Base-by-base conservation (phyloP, 2,329 filamentous ascomycete genomes). In the Xylaria multiplex region DNA sequence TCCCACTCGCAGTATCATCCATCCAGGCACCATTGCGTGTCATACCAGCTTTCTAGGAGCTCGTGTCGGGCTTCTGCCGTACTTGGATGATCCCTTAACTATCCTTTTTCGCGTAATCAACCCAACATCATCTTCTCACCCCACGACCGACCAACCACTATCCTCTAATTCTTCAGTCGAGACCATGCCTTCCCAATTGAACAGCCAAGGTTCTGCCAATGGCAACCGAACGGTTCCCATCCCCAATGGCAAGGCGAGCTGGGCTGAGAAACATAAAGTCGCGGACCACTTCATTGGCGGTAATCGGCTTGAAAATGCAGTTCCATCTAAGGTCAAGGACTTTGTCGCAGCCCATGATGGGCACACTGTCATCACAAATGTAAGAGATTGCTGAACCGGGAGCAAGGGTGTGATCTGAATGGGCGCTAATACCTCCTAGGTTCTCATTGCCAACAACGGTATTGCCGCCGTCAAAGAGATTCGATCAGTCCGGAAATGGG, bases 391-490 rank as follows among this genome's bases (percentile, higher is more conserved):
- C 6, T 24, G 14, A 19, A 43, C 8, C 1, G n/a, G 37, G 42
- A n/a, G 24, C 13, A 60, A 22, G 16, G 6, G 14, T 55, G 30
- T 46, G 49, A 19, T 63, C 50, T 50, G 32, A 57, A 22, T 9
- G 35, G 1, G 8, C 9, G 24, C 58, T 69, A 54, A 67, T 45
- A 56, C 66, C 2, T 3, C 4, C 37, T 77, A 98, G 95, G 93
- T 98, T 61, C 87, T 99, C 71, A 99, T 99, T 81, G 96, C 96
- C 79, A 99, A 99, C 86, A 99, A 99, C 84, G 96, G 96, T 87
- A 99, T 99, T 81, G 96, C 96, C 58, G 96, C 96, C 78, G 96
- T 99, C 81, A 99, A 99, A 83, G 96, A 99, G 83, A 99, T 99
- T 79, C 90, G 96, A 81, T 98, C 95, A 66, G 95, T 99, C 78